Evolutionary conservation across 2,329 filamentous ascomycete genomes (phyloP), one percentile per base, ranked within the genome.

Genomic region (Colletotrichum shisoi): DNA sequence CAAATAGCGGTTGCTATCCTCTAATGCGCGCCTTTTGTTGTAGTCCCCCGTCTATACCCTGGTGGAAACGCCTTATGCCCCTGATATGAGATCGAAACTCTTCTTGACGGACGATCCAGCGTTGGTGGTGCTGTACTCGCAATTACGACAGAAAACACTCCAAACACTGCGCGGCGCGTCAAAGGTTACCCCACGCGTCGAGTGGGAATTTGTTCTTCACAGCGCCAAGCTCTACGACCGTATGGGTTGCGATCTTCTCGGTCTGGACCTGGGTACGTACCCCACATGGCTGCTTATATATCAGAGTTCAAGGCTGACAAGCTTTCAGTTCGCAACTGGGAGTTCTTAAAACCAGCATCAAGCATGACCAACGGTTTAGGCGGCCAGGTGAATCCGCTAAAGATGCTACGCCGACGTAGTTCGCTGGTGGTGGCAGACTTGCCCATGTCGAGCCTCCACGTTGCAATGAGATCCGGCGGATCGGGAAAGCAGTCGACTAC

Each of bases 61-160:
- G 1, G 79, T 95, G 9, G 87, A 89, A 67, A 90, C 87, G 0
- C 88, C 90, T 0, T 84, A 84, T 63, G 87, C 87, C 0, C 88
- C 90, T 0, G 90, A 89, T 70, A 82, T 94, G 61, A 87, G 90
- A 69, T 89, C 91, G 4, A 92, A 91, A 72, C 85, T 91, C 3
- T 97, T 94, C 78, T 82, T 96, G 1, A 92, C 93, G 0, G 94
- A 98, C 72, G 95, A 99, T 75, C 94, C 95, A 0, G 92, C 93
- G 0, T 84, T 97, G 2, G 88, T 97, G 0, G 87, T 96, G 0
- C 80, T 99, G 2, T 99, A 99, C 77, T 87, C 90, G 31, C 91
- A 97, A 72, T 85, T 99, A 9, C 88, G 94, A 54, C 91, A 91
- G 70, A 91, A 90, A 78, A 93, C 90, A 0, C 79, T 94, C 0